Evolutionary conservation across 768 basidiomycete species (phyloP).

Genomic region (Phaeotremella fagi): DNA sequence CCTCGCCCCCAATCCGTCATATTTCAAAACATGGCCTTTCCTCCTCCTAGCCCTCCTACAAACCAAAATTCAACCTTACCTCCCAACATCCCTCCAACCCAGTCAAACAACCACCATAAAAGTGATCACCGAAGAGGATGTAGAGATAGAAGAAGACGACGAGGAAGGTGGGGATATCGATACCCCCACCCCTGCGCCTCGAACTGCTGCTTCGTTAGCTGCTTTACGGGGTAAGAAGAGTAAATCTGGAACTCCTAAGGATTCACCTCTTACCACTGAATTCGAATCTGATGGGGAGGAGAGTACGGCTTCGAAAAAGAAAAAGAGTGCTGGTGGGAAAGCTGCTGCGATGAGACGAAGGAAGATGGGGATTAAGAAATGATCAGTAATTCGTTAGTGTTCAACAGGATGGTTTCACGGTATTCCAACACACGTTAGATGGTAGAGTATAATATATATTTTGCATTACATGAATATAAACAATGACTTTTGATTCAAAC

Average conservation of each 20-base stretch:
- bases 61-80: slow-evolving; percentile 9
- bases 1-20: slow-evolving; percentile 22
- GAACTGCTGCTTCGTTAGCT: neutral
- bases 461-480: no score
- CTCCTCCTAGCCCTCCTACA: slow-evolving; percentile 8
- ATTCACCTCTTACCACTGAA: slow-evolving; percentile 25
- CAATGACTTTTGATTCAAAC: no score
- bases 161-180: slow-evolving; percentile 7
- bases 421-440: no score
- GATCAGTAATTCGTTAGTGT: no score
- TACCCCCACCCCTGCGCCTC: slow-evolving; percentile 15
- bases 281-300: slow-evolving; percentile 12
- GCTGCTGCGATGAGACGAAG: slow-evolving; percentile 29
- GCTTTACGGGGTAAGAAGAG: neutral
- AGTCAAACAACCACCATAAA: neutral
- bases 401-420: no score
- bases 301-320: slow-evolving; percentile 21
- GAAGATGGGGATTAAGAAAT: slow-evolving; percentile 40
- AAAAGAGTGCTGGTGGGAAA: slow-evolving; percentile 28
- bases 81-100: slow-evolving; percentile 16
- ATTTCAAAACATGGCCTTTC: slow-evolving; percentile 34
- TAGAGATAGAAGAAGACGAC: slow-evolving; percentile 1
- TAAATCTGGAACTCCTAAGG: slow-evolving; percentile 7
- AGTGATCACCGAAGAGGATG: neutral
- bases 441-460: no score